A percentile compares a stretch with the other conserved stretches of the same genome.
phyloP scores from a whole-genome alignment of 805 yeast genomes.

The Komagataella ulmi region DNA sequence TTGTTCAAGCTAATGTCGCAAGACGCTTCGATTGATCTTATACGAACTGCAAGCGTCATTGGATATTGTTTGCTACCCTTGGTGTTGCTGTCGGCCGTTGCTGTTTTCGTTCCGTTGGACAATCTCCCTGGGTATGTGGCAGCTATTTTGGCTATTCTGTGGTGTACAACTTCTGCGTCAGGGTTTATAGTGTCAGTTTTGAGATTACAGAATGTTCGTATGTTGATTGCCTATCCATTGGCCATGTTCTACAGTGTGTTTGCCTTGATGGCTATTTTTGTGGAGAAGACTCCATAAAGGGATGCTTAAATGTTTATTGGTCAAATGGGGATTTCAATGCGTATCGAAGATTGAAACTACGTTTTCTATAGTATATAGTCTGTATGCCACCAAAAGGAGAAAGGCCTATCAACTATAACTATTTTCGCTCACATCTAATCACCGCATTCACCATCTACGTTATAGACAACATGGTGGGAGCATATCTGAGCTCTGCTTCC shows the following conservation, averaged over 20 bases:
- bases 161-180: slow-evolving; percentile 92
- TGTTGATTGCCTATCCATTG: slow-evolving; percentile 86
- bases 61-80: slow-evolving; percentile 92
- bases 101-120: slow-evolving; percentile 56
- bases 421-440: not conserved
- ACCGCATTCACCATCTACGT: not conserved
- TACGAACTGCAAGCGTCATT: slow-evolving; percentile 77
- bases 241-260: slow-evolving; percentile 86
- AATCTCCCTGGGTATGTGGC: slow-evolving; percentile 60
- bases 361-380: not conserved
- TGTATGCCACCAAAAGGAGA: not conserved
- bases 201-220: slow-evolving; percentile 73
- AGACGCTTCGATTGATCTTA: slow-evolving; percentile 30
- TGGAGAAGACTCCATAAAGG: slow-evolving; percentile 11
- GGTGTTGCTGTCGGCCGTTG: slow-evolving; percentile 62
- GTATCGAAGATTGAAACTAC: not conserved
- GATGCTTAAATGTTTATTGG: not conserved
- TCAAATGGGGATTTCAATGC: not conserved
- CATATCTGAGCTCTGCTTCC: not conserved
- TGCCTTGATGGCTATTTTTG: slow-evolving; percentile 89
- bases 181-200: slow-evolving; percentile 84
- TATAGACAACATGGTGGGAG: not conserved
- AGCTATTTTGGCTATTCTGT: slow-evolving; percentile 54
- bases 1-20: slow-evolving; percentile 76
- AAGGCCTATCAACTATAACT: not conserved